A percentile compares a stretch with the other conserved stretches of the same genome.
phyloP scores from a whole-genome alignment of 305 asterid genomes.

The Solanum hybrid region DNA sequence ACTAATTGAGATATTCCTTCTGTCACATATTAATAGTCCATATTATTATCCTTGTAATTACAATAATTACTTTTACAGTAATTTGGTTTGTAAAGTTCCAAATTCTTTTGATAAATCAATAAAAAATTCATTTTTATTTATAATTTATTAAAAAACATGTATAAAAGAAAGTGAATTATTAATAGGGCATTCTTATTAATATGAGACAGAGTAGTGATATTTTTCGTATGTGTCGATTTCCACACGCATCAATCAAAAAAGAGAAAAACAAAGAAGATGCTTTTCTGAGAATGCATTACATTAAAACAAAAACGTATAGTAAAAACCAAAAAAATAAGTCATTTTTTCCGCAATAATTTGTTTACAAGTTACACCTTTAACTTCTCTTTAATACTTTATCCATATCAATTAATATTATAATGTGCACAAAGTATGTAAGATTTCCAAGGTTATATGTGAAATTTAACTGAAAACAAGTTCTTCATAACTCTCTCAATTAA shows the following conservation, averaged over 20 bases:
- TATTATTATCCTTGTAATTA: no score
- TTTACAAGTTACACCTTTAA: neutral
- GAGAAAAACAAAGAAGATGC: neutral
- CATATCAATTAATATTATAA: neutral
- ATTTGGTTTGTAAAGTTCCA: no score
- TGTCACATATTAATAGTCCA: no score
- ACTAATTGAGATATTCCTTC: no score
- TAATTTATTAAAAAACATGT: neutral
- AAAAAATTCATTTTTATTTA: no score
- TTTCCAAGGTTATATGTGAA: neutral
- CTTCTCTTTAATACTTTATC: neutral
- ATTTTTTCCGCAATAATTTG: neutral
- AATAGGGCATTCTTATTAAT: neutral
- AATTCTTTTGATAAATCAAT: no score
- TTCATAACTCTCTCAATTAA: neutral
- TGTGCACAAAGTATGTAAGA: neutral
- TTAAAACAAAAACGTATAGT: neutral
- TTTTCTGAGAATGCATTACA: neutral
- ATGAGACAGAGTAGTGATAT: neutral
- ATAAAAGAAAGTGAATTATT: neutral
- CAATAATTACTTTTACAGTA: no score
- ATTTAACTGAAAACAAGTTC: neutral
- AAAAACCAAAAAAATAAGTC: neutral
- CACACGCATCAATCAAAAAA: neutral
- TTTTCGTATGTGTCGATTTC: neutral